Conservation (phyloP, 148 eudicot species). For the Arbutus unedo region DNA sequence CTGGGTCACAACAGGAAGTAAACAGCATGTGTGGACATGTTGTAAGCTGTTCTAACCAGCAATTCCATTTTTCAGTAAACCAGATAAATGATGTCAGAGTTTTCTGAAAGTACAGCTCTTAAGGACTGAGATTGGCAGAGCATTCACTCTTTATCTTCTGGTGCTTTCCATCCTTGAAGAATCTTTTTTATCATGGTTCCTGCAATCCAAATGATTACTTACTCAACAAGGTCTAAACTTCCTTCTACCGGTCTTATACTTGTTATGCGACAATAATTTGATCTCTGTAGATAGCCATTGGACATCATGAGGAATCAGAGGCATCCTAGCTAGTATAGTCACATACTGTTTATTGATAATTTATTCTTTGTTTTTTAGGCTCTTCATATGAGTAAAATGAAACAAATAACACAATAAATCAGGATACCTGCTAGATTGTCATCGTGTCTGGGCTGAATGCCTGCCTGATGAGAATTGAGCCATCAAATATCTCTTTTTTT, state of each 20-base stretch:
- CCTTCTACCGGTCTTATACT: not conserved
- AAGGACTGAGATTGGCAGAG: not conserved
- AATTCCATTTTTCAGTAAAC: not conserved
- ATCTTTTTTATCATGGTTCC: not conserved
- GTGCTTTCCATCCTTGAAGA: not conserved
- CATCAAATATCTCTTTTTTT: not conserved
- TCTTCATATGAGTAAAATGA: not conserved
- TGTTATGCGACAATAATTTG: not conserved
- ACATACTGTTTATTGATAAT: not conserved
- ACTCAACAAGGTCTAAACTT: not conserved
- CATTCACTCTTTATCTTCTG: not conserved
- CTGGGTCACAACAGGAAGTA: not conserved
- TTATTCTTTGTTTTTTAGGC: not conserved
- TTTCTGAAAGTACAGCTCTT: not conserved
- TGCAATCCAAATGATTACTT: not conserved
- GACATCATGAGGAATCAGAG: not conserved
- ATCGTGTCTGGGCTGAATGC: not conserved
- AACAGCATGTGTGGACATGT: not conserved
- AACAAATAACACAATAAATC: not conserved
- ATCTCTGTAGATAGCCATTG: not conserved
- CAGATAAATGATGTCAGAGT: not conserved
- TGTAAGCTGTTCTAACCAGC: not conserved
- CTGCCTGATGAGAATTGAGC: not conserved
- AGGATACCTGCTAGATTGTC: not conserved
- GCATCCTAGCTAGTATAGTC: not conserved